Evolutionary conservation across 2,329 filamentous ascomycete species (phyloP), one percentile per base, ranked within the genome.

Genomic region (Nothophaeocryptopus gaeumannii): DNA sequence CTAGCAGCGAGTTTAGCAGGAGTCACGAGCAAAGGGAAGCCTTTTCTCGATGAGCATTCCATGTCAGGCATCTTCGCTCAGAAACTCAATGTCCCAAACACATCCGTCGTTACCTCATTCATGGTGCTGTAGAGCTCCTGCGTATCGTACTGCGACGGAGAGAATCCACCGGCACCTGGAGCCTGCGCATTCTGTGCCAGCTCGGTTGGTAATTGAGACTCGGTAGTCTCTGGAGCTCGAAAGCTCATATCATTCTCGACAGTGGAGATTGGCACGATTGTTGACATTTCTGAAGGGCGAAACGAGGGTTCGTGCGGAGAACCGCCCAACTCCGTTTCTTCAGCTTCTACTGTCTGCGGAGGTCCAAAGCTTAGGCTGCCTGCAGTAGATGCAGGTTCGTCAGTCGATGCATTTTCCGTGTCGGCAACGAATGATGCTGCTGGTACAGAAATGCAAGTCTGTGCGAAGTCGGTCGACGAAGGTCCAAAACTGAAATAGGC

Each of bases 71-170:
- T 40, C 5, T 8, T 14, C 14, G n/a, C 14, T 48, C 39, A 48
- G n/a, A 48, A 48, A 29, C 46, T 48, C n/a, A 48, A 43, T 12
- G 33, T 39, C 8, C 45, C 45, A n/a, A 49, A 36, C 33, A 53
- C 37, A 46, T 53, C 38, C 14, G 36, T 39, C 10, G 41, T 39
- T 31, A 53, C n/a, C 5, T 37, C 38, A 10, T 45, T 45, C 41
- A 53, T 40, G 14, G 45, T 47, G 9, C 45, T 39, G 9, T 32
- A 33, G 41, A 49, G 33, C 15, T 53, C 45, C 16, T 45, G 45
- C 13, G 50, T 42, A 38, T 53, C 45, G 13, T 40, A 53, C 13
- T 49, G 40, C 20, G 50, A 29, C 32, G 34, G 16, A 43, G 40
- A 11, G 16, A 14, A 4, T 14, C 33, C 12, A 35, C 12, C 33